Conservation (phyloP, 164 flowering plant genomes). For the Annona squamosa region DNA sequence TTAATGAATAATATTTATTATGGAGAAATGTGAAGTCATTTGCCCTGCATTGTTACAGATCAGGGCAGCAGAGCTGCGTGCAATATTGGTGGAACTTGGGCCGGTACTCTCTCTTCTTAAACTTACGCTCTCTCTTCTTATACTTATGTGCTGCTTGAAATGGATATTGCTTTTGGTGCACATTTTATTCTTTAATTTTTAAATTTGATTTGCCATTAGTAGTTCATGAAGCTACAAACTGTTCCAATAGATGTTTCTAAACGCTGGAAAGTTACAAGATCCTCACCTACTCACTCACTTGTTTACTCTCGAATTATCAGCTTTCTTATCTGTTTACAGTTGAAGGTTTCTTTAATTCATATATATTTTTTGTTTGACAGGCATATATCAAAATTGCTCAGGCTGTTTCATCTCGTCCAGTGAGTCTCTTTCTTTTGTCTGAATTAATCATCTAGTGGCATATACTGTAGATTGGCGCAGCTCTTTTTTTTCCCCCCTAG, state of each 20-base stretch:
- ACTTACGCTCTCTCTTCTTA: neutral
- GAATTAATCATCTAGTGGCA: neutral
- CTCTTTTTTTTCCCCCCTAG: neutral
- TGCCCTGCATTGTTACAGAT: constrained; percentile 35
- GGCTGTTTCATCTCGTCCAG: constrained; percentile 90
- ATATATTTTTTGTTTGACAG: constrained; percentile 32
- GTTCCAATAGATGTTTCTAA: too few species aligned
- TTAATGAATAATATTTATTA: neutral
- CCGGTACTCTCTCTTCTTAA: constrained; percentile 44
- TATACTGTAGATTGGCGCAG: neutral
- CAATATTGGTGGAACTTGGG: constrained; percentile 73
- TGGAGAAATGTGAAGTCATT: constrained; percentile 6
- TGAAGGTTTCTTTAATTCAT: neutral
- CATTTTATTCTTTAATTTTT: too few species aligned
- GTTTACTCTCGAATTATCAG: neutral
- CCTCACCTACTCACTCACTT: too few species aligned
- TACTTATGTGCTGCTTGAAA: neutral
- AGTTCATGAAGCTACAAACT: too few species aligned
- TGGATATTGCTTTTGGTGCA: too few species aligned
- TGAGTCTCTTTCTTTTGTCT: constrained; percentile 33
- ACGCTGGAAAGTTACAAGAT: too few species aligned
- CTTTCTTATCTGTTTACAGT: neutral
- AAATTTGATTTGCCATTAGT: too few species aligned
- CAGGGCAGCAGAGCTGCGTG: constrained; percentile 86
- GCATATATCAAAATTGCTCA: constrained; percentile 96